These are phyloP conservation scores for Ascobolus immersus DNA, from an alignment of 495 filamentous ascomycete species.

Conservation along the genomic window DNA sequence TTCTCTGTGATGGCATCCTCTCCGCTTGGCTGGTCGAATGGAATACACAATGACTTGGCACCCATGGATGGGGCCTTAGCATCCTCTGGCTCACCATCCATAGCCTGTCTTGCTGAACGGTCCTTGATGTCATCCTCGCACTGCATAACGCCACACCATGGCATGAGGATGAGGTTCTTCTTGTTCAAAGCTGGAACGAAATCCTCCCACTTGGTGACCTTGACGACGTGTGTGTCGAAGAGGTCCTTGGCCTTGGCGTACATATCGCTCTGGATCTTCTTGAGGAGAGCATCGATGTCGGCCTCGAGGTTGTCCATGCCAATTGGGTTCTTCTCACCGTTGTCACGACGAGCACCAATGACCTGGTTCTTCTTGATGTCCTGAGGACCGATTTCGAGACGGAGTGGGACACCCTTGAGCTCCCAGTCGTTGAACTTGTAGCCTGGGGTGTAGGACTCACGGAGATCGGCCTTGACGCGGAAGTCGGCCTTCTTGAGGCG, in stretches of 20 bases:
- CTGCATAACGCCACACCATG: conserved; percentile 29
- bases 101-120: conserved; percentile 43
- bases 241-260: conserved; percentile 55
- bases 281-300: conserved; percentile 51
- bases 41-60: conserved; percentile 91
- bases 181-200: conserved; percentile 65
- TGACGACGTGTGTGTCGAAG: conserved; percentile 51
- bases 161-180: conserved; percentile 78
- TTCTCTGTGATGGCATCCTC: conserved; percentile 31
- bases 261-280: conserved; percentile 67
- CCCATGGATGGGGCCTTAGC: conserved; percentile 77
- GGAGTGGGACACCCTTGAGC: conserved; percentile 73
- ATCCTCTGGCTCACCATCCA: conserved; percentile 47
- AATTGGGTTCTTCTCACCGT: conserved; percentile 54
- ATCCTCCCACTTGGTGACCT: conserved; percentile 66
- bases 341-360: conserved; percentile 64
- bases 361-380: conserved; percentile 64
- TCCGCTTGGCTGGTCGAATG: conserved; percentile 77
- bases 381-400: conserved; percentile 85
- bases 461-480: conserved; percentile 45
- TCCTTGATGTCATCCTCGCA: conserved; percentile 94
- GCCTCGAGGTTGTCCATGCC: conserved; percentile 41
- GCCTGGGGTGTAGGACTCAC: conserved; percentile 72
- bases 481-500: conserved; percentile 39
- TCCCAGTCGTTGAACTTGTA: conserved; percentile 99